Conservation (phyloP, 2,329 filamentous ascomycete genomes). For the Colletotrichum paranaense region DNA sequence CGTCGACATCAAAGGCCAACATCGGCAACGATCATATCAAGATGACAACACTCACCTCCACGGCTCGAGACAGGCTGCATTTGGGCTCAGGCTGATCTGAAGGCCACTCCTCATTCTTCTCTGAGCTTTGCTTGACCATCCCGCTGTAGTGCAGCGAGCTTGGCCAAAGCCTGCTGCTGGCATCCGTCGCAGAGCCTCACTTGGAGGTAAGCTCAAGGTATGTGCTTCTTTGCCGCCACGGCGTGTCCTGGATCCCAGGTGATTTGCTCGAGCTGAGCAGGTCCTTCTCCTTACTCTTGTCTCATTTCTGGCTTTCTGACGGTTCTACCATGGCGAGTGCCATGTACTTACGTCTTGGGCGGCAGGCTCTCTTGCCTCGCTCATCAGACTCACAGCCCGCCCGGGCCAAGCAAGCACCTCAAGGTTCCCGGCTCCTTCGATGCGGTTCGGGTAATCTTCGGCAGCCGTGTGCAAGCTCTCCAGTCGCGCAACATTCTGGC, state of each 20-base stretch:
- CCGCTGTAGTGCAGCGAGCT: constrained; percentile 3
- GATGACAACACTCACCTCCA: constrained; percentile 20
- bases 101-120: not conserved
- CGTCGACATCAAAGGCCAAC: constrained; percentile 33
- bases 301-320: not conserved
- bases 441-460: constrained; percentile 32
- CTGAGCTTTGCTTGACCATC: not conserved
- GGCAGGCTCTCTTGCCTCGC: constrained; percentile 16
- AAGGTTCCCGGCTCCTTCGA: not conserved
- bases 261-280: constrained; percentile 10
- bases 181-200: constrained; percentile 32
- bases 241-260: not conserved
- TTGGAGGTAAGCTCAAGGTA: constrained; percentile 33
- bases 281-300: not conserved
- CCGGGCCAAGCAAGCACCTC: not conserved
- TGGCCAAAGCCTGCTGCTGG: constrained; percentile 26
- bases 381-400: constrained; percentile 8
- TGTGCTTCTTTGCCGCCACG: constrained; percentile 10
- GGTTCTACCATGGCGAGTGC: not conserved
- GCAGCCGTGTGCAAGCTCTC: not conserved
- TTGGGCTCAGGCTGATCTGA: not conserved
- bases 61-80: constrained; percentile 15
- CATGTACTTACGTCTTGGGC: not conserved
- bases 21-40: constrained; percentile 26
- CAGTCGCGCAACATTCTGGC: constrained; percentile 22